Evolutionary conservation across 2,329 filamentous ascomycete genomes (phyloP).

Genomic region (Celoporthe dispersa): DNA sequence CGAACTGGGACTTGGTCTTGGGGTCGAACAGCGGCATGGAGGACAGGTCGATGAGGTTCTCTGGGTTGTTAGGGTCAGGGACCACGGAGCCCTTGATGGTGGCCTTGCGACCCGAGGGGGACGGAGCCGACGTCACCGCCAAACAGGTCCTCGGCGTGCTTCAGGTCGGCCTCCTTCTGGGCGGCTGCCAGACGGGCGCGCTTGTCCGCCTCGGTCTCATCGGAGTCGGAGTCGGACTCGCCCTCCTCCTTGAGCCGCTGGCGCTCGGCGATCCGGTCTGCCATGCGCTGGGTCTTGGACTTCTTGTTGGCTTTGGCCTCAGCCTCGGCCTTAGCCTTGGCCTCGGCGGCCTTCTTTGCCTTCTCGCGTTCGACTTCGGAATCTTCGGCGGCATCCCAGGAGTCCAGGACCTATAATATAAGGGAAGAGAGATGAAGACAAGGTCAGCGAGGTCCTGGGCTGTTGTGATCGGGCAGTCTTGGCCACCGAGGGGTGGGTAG

Average conservation of each 20-base stretch:
- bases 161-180: constrained; percentile 87
- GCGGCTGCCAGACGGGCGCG: constrained; percentile 76
- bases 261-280: constrained; percentile 72
- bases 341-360: constrained; percentile 81
- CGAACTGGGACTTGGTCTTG: constrained; percentile 83
- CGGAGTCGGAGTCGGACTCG: constrained; percentile 58
- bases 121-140: constrained; percentile 72
- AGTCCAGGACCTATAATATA: constrained; percentile 76
- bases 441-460: constrained; percentile 3
- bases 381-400: constrained; percentile 96
- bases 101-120: constrained; percentile 66
- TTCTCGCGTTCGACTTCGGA: constrained; percentile 97
- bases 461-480: constrained; percentile 17
- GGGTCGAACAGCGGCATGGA: constrained; percentile 87
- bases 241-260: constrained; percentile 55
- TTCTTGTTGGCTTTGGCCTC: constrained; percentile 91
- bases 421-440: not conserved
- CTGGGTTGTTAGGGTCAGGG: constrained; percentile 74
- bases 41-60: constrained; percentile 79
- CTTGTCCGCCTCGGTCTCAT: constrained; percentile 73
- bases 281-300: constrained; percentile 82
- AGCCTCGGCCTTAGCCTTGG: constrained; percentile 86
- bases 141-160: constrained; percentile 90
- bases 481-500: constrained; percentile 21
- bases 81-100: constrained; percentile 65